Conservation (phyloP, 2,329 filamentous ascomycete genomes). For the Claviceps digitariae region DNA sequence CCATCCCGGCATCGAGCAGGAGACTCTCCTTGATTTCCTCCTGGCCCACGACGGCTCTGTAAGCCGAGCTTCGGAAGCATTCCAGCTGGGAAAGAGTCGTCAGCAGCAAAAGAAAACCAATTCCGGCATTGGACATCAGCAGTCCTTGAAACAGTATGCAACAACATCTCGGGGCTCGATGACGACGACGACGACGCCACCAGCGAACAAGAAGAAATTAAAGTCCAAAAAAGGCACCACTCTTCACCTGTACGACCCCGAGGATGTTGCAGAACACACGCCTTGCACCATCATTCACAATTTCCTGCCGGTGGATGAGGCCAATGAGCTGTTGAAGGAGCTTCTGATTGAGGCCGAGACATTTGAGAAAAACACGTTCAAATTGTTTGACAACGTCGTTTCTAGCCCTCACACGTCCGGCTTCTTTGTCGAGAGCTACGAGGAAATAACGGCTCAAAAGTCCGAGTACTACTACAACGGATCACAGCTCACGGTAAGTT, state of each 20-base stretch:
- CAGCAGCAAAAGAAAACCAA: conserved; percentile 19
- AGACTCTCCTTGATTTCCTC: conserved; percentile 63
- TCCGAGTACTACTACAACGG: conserved; percentile 82
- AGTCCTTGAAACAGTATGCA: conserved; percentile 45
- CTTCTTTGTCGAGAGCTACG: conserved; percentile 66
- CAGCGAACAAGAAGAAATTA: conserved; percentile 30
- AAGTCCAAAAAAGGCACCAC: conserved; percentile 69
- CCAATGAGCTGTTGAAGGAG: conserved; percentile 61
- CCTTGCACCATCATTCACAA: conserved; percentile 90
- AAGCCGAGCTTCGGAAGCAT: conserved; percentile 42
- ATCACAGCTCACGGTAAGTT: conserved; percentile 44
- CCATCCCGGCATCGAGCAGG: conserved; percentile 48
- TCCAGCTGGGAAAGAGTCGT: conserved; percentile 24
- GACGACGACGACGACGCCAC: not conserved
- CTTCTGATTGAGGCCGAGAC: conserved; percentile 59
- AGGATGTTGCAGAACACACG: conserved; percentile 69
- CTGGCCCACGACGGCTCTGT: conserved; percentile 69
- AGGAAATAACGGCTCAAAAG: conserved; percentile 56
- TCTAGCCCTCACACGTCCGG: conserved; percentile 71
- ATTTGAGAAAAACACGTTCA: conserved; percentile 61
- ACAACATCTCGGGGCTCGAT: conserved; percentile 6
- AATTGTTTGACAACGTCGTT: conserved; percentile 79
- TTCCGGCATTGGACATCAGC: conserved; percentile 40
- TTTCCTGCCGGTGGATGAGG: conserved; percentile 60
- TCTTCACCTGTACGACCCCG: conserved; percentile 67